Evolutionary conservation across 75 land plant species (phyloP).

Genomic region (Pinus tabuliformis): DNA sequence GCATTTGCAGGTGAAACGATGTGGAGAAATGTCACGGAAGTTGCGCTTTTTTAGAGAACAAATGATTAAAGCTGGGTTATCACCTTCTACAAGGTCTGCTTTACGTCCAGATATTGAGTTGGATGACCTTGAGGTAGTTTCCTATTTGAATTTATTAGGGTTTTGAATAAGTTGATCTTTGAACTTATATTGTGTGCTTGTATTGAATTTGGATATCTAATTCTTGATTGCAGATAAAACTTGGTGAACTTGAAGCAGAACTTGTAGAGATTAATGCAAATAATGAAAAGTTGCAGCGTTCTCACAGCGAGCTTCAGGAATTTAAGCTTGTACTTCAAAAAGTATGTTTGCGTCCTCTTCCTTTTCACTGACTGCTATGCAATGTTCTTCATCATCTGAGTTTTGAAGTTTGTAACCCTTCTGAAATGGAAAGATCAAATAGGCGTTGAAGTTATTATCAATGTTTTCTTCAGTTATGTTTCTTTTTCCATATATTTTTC

Average conservation of each 20-base stretch:
- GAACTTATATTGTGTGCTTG: conserved; percentile 2
- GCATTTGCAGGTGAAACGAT: conserved; percentile 68
- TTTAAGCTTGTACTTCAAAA: conserved; percentile 86
- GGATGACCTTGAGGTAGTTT: conserved; percentile 75
- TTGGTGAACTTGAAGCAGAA: conserved; percentile 91
- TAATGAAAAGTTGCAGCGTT: conserved; percentile 73
- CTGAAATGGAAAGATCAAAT: background rate
- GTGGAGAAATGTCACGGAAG: conserved; percentile 89
- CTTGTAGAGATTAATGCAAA: conserved; percentile 87
- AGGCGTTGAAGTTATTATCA: background rate
- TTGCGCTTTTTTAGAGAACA: conserved; percentile 76
- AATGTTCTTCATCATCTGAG: background rate
- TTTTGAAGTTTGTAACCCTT: too few relatives aligned
- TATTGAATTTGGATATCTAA: background rate
- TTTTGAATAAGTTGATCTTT: background rate
- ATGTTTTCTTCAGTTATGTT: background rate
- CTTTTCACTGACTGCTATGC: conserved; percentile 3
- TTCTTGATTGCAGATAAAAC: conserved; percentile 50
- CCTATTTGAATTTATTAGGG: background rate
- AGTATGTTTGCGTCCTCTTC: conserved; percentile 34
- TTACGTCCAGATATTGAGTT: conserved; percentile 37
- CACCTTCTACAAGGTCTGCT: conserved; percentile 35
- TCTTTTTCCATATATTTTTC: background rate
- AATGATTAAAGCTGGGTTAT: conserved; percentile 65
- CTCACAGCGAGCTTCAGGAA: conserved; percentile 82